Evolutionary conservation across 2,329 filamentous ascomycete species (phyloP), one percentile per base, ranked within the genome.

Genomic region (Neoascochyta sp.): DNA sequence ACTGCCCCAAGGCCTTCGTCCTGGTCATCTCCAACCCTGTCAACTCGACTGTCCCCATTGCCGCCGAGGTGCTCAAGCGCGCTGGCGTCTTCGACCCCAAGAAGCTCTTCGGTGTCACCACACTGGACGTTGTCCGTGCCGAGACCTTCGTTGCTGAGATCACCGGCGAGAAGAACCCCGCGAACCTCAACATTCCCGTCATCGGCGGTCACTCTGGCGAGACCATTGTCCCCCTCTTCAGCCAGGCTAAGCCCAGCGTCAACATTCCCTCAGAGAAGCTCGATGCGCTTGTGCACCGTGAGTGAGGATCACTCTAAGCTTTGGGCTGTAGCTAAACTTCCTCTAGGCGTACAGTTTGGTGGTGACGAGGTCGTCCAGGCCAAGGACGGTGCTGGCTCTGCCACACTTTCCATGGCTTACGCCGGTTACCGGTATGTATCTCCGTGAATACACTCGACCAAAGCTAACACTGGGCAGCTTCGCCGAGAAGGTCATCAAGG

Each of bases 21-120:
- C 81, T 96, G 47, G 81, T 98, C 73, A 98, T 98, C 69, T 96
- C 90, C 60, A 98, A 98, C 80, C 92, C 92, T 37, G 92, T 98
- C 69, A 98, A 98, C 82, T 95, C 88, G 30, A 98, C 92, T 35
- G 92, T 98, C 36, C 92, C 92, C 45, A 95, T 98, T 61, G 86
- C 92, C 45, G 92, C 89, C 52, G 92, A 98, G 75, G 86, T 95
- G 41, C 82, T 98, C 65, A 96, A 95, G 80, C 75, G 78, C 54
- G 88, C 88, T 65, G 81, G 81, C 53, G 87, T 94, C 60, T 98
- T 96, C 71, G 84, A 98, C 75, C 75, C 92, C 51, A 84, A 92
- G 78, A 88, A 84, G 66, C 83, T 98, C 44, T 98, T 98, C 62
- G 92, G 92, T 76, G 92, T 98, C 63, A 98, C 92, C 62, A 96